These are phyloP conservation scores for Sugiyamaella paludigena DNA, from an alignment of 1,139 yeast genomes.

Conservation along the genomic window DNA sequence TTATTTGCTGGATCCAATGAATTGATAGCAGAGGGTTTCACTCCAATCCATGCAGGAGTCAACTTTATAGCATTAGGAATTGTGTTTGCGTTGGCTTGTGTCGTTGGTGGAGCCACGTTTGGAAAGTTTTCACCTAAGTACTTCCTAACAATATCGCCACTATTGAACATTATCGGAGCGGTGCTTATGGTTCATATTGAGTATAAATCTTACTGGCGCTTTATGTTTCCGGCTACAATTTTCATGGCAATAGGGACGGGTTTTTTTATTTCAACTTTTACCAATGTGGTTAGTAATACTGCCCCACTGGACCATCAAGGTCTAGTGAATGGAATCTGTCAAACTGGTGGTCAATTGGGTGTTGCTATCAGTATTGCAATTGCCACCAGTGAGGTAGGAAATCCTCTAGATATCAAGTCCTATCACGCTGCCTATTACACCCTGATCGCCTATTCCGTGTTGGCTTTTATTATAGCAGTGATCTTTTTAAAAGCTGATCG, in stretches of 20 bases:
- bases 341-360: constrained; percentile 33
- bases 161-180: constrained; percentile 23
- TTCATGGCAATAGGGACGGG: constrained; percentile 28
- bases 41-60: constrained; percentile 34
- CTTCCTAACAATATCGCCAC: constrained; percentile 24
- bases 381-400: constrained; percentile 27
- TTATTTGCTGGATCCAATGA: constrained; percentile 21
- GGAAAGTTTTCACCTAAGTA: constrained; percentile 20
- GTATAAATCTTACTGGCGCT: constrained; percentile 33
- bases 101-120: constrained; percentile 23
- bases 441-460: constrained; percentile 20
- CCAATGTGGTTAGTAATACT: constrained; percentile 27
- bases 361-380: constrained; percentile 31
- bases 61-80: constrained; percentile 32
- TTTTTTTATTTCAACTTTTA: constrained; percentile 23
- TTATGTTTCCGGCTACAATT: constrained; percentile 29
- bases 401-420: constrained; percentile 3
- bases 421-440: constrained; percentile 21
- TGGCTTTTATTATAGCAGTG: constrained; percentile 15
- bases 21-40: constrained; percentile 20
- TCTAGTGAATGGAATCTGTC: constrained; percentile 35
- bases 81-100: constrained; percentile 25
- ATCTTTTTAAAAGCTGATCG: constrained; percentile 16
- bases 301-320: constrained; percentile 40
- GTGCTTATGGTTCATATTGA: constrained; percentile 31